Evolutionary conservation across 2,329 filamentous ascomycete genomes (phyloP), one percentile per base, ranked within the genome.

Genomic region (Neofusicoccum parvum): DNA sequence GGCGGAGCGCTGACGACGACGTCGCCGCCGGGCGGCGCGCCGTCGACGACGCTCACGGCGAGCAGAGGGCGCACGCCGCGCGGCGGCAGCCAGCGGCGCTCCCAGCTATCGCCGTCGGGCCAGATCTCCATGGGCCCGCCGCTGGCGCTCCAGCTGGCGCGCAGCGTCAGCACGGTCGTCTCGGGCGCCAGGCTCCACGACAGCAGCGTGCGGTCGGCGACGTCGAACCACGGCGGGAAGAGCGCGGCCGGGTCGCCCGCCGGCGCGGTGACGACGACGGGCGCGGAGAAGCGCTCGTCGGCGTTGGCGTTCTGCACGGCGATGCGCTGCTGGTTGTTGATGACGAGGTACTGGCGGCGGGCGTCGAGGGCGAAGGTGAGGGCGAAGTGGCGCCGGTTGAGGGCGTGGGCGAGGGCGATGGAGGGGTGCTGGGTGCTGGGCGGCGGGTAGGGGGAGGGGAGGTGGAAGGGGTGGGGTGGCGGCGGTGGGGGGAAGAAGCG

Each of bases 301-400:
- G 49, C 12, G 60, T 64, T 48, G 60, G 37, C 17, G 60, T 64
- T 64, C 15, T 41, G 49, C 41, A 64, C 11, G 36, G 60, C 23
- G 48, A 64, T 54, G 49, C 48, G 60, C 14, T 64, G 60, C 5
- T 53, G 60, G 48, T 51, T 23, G 60, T 64, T 64, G 60, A 54
- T 45, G 37, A 64, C 36, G 39, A 64, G 60, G 11, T 64, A 64
- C 45, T 64, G 60, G 6, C 60, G 49, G 17, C 5, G n/a, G 14
- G 49, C 12, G 48, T 64, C 60, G 49, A 64, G 34, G 6, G 48
- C n/a, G 48, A 64, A 64, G 15, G 17, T 14, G 14, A 64, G 49
- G 49, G 60, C 48, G 23, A 64, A 64, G 36, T 46, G 49, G n/a
- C 36, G 48, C 20, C 39, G 46, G 23, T 50, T 17, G 9, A 34